A percentile compares a stretch with the other conserved stretches of the same genome.
Conservation (phyloP, 2,329 filamentous ascomycete genomes). For the Aspergillus sp. region DNA sequence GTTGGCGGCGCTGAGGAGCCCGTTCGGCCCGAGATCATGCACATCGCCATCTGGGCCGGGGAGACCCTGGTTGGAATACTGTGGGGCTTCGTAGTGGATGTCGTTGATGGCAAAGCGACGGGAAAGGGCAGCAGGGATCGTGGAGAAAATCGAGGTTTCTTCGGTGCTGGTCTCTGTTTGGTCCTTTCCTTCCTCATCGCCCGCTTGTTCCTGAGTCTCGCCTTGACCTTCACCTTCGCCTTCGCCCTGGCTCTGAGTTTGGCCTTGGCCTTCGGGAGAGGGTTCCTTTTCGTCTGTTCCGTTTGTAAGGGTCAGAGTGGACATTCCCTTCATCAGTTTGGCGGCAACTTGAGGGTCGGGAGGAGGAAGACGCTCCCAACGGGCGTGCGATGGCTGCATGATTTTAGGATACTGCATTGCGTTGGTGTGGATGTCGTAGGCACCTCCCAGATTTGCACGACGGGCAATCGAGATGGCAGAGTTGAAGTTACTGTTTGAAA, state of each 20-base stretch:
- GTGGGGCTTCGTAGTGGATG: slow-evolving; percentile 54
- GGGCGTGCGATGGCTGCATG: slow-evolving; percentile 85
- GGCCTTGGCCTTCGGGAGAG: slow-evolving; percentile 3
- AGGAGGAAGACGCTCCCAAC: slow-evolving; percentile 67
- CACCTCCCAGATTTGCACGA: slow-evolving; percentile 64
- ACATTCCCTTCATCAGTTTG: slow-evolving; percentile 29
- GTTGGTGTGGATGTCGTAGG: slow-evolving; percentile 95
- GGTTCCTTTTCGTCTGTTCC: slow-evolving; percentile 17
- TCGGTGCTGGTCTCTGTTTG: slow-evolving; percentile 10
- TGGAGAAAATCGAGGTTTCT: slow-evolving; percentile 42
- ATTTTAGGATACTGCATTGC: slow-evolving; percentile 77
- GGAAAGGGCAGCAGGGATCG: slow-evolving; percentile 54
- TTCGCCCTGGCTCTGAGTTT: neutral
- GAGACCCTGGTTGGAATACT: slow-evolving; percentile 53
- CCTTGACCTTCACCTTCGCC: neutral
- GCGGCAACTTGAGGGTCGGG: slow-evolving; percentile 25
- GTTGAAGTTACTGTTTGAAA: slow-evolving; percentile 70
- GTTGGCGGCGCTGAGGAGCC: slow-evolving; percentile 32
- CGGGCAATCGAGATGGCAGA: slow-evolving; percentile 65
- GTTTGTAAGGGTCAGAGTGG: slow-evolving; percentile 30
- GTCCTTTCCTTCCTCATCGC: slow-evolving; percentile 4
- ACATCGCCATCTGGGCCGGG: slow-evolving; percentile 47
- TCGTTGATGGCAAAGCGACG: slow-evolving; percentile 61
- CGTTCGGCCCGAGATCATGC: slow-evolving; percentile 38
- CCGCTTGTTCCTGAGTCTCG: neutral